phyloP scores from a whole-genome alignment of 768 basidiomycete species.

The Lyophyllum atratum region DNA sequence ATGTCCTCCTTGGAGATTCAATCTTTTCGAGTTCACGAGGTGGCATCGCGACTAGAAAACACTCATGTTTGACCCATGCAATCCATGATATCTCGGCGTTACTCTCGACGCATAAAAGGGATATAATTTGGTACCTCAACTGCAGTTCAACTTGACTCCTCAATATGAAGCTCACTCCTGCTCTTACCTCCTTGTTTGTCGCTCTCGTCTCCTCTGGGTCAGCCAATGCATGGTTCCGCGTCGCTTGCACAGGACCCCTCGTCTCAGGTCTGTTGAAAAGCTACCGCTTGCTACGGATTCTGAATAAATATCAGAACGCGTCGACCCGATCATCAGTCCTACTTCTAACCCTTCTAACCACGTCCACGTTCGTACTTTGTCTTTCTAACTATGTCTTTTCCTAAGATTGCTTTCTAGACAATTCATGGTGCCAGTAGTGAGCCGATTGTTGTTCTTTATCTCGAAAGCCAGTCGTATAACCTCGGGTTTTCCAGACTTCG shows the following conservation, averaged over 20 bases:
- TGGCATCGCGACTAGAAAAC: not conserved
- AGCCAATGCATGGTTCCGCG: slow-evolving; percentile 41
- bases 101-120: slow-evolving; percentile 7
- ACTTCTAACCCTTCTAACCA: slow-evolving; percentile 37
- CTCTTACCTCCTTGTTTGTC: slow-evolving; percentile 14
- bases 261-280: slow-evolving; percentile 34
- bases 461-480: not conserved
- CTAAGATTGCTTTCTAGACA: slow-evolving; percentile 24
- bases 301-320: slow-evolving; percentile 26
- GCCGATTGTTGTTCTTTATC: not conserved
- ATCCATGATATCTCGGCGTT: not conserved
- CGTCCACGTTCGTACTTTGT: slow-evolving; percentile 35
- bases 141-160: not conserved
- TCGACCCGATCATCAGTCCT: slow-evolving; percentile 41
- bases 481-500: slow-evolving; percentile 29
- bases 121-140: not conserved
- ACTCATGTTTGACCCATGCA: not conserved
- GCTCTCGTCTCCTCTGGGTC: slow-evolving; percentile 17
- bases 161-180: slow-evolving; percentile 14
- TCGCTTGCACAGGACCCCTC: slow-evolving; percentile 40
- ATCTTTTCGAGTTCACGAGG: not conserved
- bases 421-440: slow-evolving; percentile 40
- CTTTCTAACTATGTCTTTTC: not conserved
- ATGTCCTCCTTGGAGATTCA: not conserved
- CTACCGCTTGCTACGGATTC: not conserved